Base-by-base conservation (phyloP, 768 basidiomycete species). In the Glaciozyma martinii region DNA sequence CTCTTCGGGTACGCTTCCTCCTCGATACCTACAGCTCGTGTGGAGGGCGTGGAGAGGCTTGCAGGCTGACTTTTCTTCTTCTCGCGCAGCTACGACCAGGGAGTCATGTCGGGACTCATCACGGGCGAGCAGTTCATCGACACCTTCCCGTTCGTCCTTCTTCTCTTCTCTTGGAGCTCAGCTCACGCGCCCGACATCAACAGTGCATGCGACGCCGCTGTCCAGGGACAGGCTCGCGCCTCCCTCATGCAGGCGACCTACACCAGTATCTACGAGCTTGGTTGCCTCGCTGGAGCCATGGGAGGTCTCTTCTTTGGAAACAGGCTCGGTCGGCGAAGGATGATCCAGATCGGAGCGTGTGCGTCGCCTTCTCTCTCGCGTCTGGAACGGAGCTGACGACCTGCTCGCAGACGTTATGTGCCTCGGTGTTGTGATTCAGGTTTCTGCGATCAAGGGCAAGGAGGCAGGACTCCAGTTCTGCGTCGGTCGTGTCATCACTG, bases 211-310 rank as follows among this genome's bases (percentile, higher is more conserved):
- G 64, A 68, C 33, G 43, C 54, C 1, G 30, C 25, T 6, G 63
- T 62, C 3, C 64, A 69, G 44, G 67, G 67, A 23, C 12, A 56
- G 46, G 46, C 46, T 19, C 3, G 46, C 3, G 46, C 13, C 19
- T 19, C 46, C 3, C n/a, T 47, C 21, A 12, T 47, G 10, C 46
- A 47, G 19, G 46, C 46, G 21, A 47, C 46, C n/a, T 47, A 47
- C 46, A 60, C 55, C 16, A 40, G 66, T 12, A 65, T 66, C 25
- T 67, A 85, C 82, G 84, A 85, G 78, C 78, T 65, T 46, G 59
- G 59, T 16, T 86, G 85, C 69, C 77, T 87, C 56, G 71, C 81
- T 23, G 86, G 86, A 10, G 84, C 85, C 7, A 71, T 87, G 49
- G 82, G 82, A 1, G 86, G 84, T 61, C 75, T 86, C n/a, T 72